These are phyloP conservation scores for Saussurea involucrata DNA, from an alignment of 129 eudicot genomes.

Conservation along the genomic window DNA sequence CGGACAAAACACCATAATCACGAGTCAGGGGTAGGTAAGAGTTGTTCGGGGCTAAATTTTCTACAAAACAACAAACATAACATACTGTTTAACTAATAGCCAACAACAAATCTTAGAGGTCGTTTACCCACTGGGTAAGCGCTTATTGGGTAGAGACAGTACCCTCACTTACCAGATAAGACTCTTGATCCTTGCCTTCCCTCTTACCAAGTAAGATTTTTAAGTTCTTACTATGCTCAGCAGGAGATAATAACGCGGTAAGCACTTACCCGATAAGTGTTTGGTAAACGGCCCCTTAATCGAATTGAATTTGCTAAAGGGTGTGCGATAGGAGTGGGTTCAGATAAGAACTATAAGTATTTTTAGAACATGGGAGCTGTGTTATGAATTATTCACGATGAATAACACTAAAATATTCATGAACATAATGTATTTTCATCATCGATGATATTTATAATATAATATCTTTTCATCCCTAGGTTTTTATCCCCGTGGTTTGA, in stretches of 20 bases:
- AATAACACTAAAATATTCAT: not conserved
- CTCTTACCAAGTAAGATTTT: too few species aligned
- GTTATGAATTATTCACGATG: not conserved
- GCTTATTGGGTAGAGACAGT: too few species aligned
- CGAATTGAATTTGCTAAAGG: not conserved
- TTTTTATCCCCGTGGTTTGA: too few species aligned
- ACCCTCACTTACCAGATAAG: too few species aligned
- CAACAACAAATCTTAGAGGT: not conserved
- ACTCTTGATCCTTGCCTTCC: too few species aligned
- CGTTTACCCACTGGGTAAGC: too few species aligned
- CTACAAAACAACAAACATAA: slow-evolving; percentile 10
- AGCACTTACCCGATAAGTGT: too few species aligned
- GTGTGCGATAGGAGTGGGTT: not conserved
- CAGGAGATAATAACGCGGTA: too few species aligned
- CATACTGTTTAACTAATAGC: not conserved
- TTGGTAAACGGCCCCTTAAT: too few species aligned
- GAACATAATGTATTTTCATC: not conserved
- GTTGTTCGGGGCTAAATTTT: slow-evolving; percentile 11
- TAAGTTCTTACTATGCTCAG: too few species aligned
- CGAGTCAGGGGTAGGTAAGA: slow-evolving; percentile 4
- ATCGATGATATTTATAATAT: not conserved
- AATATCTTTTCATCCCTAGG: too few species aligned
- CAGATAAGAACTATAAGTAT: not conserved
- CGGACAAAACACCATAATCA: slow-evolving; percentile 9
- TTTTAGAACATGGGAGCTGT: not conserved